Evolutionary conservation across 495 filamentous ascomycete species (phyloP).

Genomic region (Penicillium diatomitis): DNA sequence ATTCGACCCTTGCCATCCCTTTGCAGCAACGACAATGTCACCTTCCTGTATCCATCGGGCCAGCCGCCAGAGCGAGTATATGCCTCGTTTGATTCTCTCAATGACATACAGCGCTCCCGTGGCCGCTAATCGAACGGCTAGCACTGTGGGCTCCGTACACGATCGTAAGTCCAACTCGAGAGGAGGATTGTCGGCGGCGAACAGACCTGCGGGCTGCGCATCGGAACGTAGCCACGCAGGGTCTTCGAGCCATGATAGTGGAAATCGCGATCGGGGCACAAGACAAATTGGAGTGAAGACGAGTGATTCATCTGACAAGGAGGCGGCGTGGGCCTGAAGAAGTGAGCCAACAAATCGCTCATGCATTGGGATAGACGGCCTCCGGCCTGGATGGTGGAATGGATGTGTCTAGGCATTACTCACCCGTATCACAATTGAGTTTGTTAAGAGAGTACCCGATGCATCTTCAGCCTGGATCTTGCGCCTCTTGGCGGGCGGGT

Average conservation of each 20-base stretch:
- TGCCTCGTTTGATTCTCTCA: constrained; percentile 55
- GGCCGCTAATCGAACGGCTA: constrained; percentile 55
- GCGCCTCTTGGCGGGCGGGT: constrained; percentile 26
- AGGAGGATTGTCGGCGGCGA: constrained; percentile 51
- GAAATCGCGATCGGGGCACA: constrained; percentile 50
- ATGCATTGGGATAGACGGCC: not conserved
- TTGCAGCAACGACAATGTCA: constrained; percentile 24
- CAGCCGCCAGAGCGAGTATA: constrained; percentile 66
- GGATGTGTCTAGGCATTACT: not conserved
- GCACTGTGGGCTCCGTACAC: constrained; percentile 33
- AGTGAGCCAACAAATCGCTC: constrained; percentile 2
- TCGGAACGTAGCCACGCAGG: constrained; percentile 42
- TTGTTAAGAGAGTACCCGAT: constrained; percentile 16
- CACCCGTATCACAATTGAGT: constrained; percentile 29
- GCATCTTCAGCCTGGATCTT: constrained; percentile 17
- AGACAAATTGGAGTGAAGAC: constrained; percentile 51
- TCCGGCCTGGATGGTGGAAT: too few relatives aligned
- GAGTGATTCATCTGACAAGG: constrained; percentile 47
- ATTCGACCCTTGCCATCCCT: constrained; percentile 29
- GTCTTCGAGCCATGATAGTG: constrained; percentile 52
- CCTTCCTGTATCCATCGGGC: constrained; percentile 49
- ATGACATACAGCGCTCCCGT: constrained; percentile 57
- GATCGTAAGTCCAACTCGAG: constrained; percentile 45
- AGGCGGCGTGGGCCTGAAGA: constrained; percentile 48
- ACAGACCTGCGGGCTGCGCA: constrained; percentile 42